A percentile compares a stretch with the other conserved stretches of the same genome.
Evolutionary conservation across 306 rosid genomes (phyloP).

Genomic region (Rosa chinensis): DNA sequence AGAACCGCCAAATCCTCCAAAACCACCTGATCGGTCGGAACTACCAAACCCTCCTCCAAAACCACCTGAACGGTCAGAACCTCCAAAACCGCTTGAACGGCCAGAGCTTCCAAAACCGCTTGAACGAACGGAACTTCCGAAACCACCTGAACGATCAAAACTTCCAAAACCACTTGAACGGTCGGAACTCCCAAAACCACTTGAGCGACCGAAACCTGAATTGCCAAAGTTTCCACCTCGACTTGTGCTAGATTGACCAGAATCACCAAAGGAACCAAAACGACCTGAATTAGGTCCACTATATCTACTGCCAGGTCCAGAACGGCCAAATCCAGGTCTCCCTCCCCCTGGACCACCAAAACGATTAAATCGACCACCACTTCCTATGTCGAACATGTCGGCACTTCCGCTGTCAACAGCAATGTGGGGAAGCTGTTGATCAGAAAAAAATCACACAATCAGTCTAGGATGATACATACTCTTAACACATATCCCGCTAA

Average conservation of each 20-base stretch:
- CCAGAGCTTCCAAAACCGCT: not conserved
- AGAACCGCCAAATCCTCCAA: slow-evolving; percentile 8
- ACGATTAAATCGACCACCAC: slow-evolving; percentile 51
- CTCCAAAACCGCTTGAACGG: not conserved
- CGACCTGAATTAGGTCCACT: slow-evolving; percentile 47
- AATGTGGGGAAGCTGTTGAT: slow-evolving; percentile 73
- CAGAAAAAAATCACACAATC: slow-evolving; percentile 27
- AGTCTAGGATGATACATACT: slow-evolving; percentile 2
- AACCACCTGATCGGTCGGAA: slow-evolving; percentile 5
- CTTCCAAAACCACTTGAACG: slow-evolving; percentile 39
- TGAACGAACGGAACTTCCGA: not conserved
- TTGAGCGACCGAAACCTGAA: slow-evolving; percentile 41
- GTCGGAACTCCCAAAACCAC: slow-evolving; percentile 37
- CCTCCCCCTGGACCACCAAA: slow-evolving; percentile 32
- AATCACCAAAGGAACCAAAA: slow-evolving; percentile 48
- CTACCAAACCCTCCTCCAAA: slow-evolving; percentile 15
- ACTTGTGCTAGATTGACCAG: slow-evolving; percentile 39
- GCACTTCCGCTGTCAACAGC: slow-evolving; percentile 52
- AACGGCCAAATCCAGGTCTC: slow-evolving; percentile 45
- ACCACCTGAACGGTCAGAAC: not conserved
- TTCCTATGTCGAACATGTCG: slow-evolving; percentile 50
- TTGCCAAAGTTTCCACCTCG: slow-evolving; percentile 54
- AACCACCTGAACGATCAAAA: slow-evolving; percentile 22
- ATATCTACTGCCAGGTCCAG: slow-evolving; percentile 40
- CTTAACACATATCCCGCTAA: not conserved